phyloP scores from a whole-genome alignment of 2,329 filamentous ascomycete genomes.

The Raffaelea ambrosiae region DNA sequence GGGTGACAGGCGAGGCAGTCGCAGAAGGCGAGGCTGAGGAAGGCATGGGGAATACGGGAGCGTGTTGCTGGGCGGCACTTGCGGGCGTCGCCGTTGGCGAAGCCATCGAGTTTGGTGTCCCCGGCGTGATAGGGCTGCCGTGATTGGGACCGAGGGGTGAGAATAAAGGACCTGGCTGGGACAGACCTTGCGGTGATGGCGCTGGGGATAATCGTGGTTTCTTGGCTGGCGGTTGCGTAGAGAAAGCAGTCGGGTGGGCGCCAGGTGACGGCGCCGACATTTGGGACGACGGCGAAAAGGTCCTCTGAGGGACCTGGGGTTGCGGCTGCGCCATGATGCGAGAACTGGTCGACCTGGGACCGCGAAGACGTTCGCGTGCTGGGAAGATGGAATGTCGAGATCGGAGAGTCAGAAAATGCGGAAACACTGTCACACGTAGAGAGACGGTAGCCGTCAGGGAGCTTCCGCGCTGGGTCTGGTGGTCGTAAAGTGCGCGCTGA shows the following conservation, averaged over 20 bases:
- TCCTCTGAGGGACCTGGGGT: conserved; percentile 27
- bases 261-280: conserved; percentile 12
- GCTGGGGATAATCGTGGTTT: conserved; percentile 12
- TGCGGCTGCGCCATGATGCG: conserved; percentile 51
- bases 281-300: conserved; percentile 14
- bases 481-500: no score
- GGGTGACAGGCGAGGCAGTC: conserved; percentile 4
- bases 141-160: conserved; percentile 2
- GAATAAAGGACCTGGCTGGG: conserved; percentile 5
- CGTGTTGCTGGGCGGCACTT: not conserved
- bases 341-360: not conserved
- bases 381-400: no score
- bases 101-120: conserved; percentile 12
- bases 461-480: no score
- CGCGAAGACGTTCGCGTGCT: no score
- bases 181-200: conserved; percentile 8
- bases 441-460: no score
- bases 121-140: conserved; percentile 11
- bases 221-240: conserved; percentile 17
- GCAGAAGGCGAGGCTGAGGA: conserved; percentile 36
- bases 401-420: no score
- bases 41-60: conserved; percentile 44
- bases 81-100: conserved; percentile 12
- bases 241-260: conserved; percentile 10
- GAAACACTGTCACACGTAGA: no score